phyloP scores from a whole-genome alignment of 257 asterid genomes.

The Voacanga thouarsii region DNA sequence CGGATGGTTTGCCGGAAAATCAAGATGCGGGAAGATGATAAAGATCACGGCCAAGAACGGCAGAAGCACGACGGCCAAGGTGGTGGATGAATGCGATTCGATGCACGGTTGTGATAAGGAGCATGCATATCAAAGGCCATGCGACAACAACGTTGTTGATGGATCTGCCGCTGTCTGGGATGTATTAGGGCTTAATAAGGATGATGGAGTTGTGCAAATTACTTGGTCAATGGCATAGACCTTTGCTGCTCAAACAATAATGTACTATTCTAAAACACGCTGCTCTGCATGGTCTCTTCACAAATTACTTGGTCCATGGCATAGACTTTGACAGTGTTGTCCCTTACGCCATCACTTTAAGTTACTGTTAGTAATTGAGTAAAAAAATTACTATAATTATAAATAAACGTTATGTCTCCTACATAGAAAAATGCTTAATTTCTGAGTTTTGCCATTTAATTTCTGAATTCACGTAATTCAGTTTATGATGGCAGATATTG shows the following conservation, averaged over 20 bases:
- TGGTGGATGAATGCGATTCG: slow-evolving; percentile 60
- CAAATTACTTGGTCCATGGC: no score
- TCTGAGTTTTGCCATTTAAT: no score
- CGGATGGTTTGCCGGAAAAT: slow-evolving; percentile 33
- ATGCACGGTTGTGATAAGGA: slow-evolving; percentile 41
- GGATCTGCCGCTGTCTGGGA: slow-evolving; percentile 40
- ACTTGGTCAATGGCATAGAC: slow-evolving; percentile 39
- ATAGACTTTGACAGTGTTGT: no score
- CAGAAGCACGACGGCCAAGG: slow-evolving; percentile 39
- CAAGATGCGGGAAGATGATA: slow-evolving; percentile 33
- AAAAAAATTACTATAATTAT: no score
- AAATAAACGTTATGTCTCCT: no score
- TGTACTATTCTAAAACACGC: no score
- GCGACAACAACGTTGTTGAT: slow-evolving; percentile 36
- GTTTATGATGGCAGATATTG: no score
- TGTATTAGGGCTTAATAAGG: slow-evolving; percentile 29
- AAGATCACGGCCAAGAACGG: slow-evolving; percentile 32
- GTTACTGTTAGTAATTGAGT: no score
- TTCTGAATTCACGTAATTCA: no score
- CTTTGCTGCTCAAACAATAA: background rate
- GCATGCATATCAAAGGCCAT: slow-evolving; percentile 38
- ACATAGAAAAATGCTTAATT: no score
- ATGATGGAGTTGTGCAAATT: slow-evolving; percentile 23
- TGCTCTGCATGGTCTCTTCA: no score
- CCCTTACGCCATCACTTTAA: no score